Base-by-base conservation (phyloP, 768 basidiomycete species). In the Pulveroboletus sp. region DNA sequence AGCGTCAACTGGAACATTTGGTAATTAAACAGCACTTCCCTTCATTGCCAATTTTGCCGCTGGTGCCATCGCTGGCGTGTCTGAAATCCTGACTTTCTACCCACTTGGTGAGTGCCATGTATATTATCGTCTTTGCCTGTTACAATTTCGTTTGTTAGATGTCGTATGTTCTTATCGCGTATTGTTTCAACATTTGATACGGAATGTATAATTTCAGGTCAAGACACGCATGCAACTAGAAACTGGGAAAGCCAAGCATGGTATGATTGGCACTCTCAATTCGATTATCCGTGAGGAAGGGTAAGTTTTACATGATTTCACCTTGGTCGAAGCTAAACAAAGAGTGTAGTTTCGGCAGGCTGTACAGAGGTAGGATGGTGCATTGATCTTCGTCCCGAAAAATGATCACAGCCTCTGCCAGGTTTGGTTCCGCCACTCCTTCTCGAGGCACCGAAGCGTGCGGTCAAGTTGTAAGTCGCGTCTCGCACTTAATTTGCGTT, bases 211-310 rank as follows among this genome's bases (percentile, higher is more conserved):
- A 49, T 54, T 37, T 37, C 63, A 93, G 90, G 93, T 97, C 65
- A 97, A 99, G 74, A 99, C 97, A 19, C 90, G 97, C 23, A 94
- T 97, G 84, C 97, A 99, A 66, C 77, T 99, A n/a, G 87, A 90
- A 65, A 89, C 85, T 5, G 91, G 91, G 4, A 90, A 88, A 70
- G 70, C 76, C 31, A 69, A 79, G 38, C 75, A 80, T 49, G 90
- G 94, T 6, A 79, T 98, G 59, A 75, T 97, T 20, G 87, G 90
- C 37, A 90, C 82, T 25, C 85, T 99, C 69, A 74, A 73, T 50
- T 76, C 83, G 13, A 98, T 99, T 63, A 72, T 99, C 21, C 83
- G 78, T 45, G 77, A 90, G 62, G 95, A 99, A 77, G 97, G 95
- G 94, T 97, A 58, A 58, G 79, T 64, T 21, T 37, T 20, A 2